phyloP scores from a whole-genome alignment of 768 basidiomycete genomes.

The Podaxis sp. region DNA sequence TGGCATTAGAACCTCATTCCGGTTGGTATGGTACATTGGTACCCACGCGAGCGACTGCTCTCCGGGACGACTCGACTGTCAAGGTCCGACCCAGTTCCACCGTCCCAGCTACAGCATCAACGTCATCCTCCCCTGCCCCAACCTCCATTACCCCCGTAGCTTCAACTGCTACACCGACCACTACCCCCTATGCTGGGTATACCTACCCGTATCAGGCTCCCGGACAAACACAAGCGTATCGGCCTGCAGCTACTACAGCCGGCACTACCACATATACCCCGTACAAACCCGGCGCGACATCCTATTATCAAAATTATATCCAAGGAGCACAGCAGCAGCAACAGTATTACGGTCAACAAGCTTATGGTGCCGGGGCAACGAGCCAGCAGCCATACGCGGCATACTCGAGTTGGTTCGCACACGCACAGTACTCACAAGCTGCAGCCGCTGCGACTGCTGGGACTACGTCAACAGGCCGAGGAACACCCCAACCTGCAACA shows the following conservation, averaged over 20 bases:
- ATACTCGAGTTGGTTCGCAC: slow-evolving; percentile 29
- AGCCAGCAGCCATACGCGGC: slow-evolving; percentile 33
- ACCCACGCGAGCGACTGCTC: slow-evolving; percentile 50
- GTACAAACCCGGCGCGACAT: slow-evolving; percentile 30
- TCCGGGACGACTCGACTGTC: slow-evolving; percentile 74
- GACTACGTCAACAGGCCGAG: slow-evolving; percentile 25
- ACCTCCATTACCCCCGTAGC: slow-evolving; percentile 24
- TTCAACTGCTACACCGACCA: slow-evolving; percentile 23
- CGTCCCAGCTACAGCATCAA: slow-evolving; percentile 29
- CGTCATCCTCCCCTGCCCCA: slow-evolving; percentile 22
- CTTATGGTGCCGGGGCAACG: slow-evolving; percentile 27
- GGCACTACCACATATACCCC: slow-evolving; percentile 27
- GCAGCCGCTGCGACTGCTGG: slow-evolving; percentile 20
- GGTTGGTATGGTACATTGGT: slow-evolving; percentile 81
- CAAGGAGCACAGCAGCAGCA: slow-evolving; percentile 27
- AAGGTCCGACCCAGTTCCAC: slow-evolving; percentile 45
- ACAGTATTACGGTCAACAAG: slow-evolving; percentile 36
- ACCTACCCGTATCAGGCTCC: slow-evolving; percentile 30
- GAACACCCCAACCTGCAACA: slow-evolving; percentile 26
- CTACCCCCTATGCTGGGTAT: slow-evolving; percentile 32
- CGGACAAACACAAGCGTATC: slow-evolving; percentile 28
- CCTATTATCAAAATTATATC: slow-evolving; percentile 31
- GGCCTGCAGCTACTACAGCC: slow-evolving; percentile 20
- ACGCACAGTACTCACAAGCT: slow-evolving; percentile 29
- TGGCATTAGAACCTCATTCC: slow-evolving; percentile 55